Percentiles rank a stretch among this genome's conserved stretches.
phyloP scores from a whole-genome alignment of 192 early-diverging fungal genomes.

The Gonapodya sp. region DNA sequence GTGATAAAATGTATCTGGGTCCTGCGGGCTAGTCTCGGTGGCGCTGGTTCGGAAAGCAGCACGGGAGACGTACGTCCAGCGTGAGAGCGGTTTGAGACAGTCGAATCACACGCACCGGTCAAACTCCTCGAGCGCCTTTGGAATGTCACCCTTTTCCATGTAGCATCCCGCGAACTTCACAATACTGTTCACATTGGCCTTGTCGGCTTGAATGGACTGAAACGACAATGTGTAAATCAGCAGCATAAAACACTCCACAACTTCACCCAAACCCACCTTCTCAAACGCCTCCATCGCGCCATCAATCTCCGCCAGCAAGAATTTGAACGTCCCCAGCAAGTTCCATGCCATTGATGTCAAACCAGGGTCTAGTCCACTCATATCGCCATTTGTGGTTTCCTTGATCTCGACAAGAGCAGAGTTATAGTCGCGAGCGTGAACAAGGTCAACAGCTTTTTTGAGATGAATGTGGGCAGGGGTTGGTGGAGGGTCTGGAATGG shows the following conservation, averaged over 20 bases:
- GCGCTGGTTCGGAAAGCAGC: slow-evolving; percentile 21
- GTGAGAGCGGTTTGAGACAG: too few relatives aligned
- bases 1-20: slow-evolving; percentile 92
- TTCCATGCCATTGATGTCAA: slow-evolving; percentile 46
- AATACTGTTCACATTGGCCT: background rate
- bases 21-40: slow-evolving; percentile 48
- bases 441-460: slow-evolving; percentile 49
- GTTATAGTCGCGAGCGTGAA: slow-evolving; percentile 26
- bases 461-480: slow-evolving; percentile 11
- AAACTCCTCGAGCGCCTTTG: slow-evolving; percentile 54
- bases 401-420: background rate
- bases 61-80: background rate
- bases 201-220: background rate
- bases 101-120: slow-evolving; percentile 23
- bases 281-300: slow-evolving; percentile 66
- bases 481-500: background rate
- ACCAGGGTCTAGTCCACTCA: slow-evolving; percentile 38
- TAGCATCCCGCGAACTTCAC: slow-evolving; percentile 4
- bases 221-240: background rate
- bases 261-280: slow-evolving; percentile 24
- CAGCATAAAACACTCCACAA: background rate
- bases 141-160: slow-evolving; percentile 28
- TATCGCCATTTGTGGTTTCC: slow-evolving; percentile 16
- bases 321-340: slow-evolving; percentile 77
- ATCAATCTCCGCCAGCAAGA: slow-evolving; percentile 71